Conservation (phyloP, 1,139 yeast genomes). For the Candida sp. region DNA sequence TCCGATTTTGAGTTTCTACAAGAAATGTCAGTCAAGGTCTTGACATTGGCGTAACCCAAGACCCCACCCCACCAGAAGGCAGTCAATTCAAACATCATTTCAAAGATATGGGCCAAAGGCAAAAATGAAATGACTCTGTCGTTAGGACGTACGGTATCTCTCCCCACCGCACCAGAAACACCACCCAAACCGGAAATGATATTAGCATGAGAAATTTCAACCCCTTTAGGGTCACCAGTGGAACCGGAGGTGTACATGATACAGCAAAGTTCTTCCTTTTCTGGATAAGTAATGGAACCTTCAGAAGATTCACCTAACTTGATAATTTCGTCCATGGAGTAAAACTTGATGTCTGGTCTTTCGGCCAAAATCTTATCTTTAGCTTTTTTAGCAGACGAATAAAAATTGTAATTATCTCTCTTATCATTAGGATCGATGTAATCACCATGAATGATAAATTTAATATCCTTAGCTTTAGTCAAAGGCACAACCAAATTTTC, state of each 20-base stretch:
- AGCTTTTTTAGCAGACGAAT: constrained; percentile 54
- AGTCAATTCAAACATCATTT: constrained; percentile 80
- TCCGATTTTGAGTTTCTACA: constrained; percentile 87
- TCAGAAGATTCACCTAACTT: constrained; percentile 53
- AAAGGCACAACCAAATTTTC: constrained; percentile 68
- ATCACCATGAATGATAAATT: constrained; percentile 71
- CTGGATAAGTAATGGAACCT: constrained; percentile 47
- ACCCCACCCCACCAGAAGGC: constrained; percentile 87
- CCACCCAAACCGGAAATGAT: constrained; percentile 86
- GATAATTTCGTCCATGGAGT: constrained; percentile 64
- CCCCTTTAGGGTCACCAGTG: constrained; percentile 98
- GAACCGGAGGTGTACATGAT: constrained; percentile 99
- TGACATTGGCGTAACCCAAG: constrained; percentile 89
- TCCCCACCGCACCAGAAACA: constrained; percentile 60
- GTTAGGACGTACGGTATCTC: constrained; percentile 44
- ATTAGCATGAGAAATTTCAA: constrained; percentile 74
- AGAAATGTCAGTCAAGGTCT: constrained; percentile 82
- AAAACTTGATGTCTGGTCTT: constrained; percentile 75
- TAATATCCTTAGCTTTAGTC: constrained; percentile 57
- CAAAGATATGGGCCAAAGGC: constrained; percentile 96
- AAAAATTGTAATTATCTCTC: constrained; percentile 59
- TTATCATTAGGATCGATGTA: constrained; percentile 58
- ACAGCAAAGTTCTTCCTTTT: constrained; percentile 76
- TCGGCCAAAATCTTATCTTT: constrained; percentile 53
- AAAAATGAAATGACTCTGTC: constrained; percentile 85